Evolutionary conservation across 148 eudicot genomes (phyloP).

Genomic region (Rhododendron simsii): DNA sequence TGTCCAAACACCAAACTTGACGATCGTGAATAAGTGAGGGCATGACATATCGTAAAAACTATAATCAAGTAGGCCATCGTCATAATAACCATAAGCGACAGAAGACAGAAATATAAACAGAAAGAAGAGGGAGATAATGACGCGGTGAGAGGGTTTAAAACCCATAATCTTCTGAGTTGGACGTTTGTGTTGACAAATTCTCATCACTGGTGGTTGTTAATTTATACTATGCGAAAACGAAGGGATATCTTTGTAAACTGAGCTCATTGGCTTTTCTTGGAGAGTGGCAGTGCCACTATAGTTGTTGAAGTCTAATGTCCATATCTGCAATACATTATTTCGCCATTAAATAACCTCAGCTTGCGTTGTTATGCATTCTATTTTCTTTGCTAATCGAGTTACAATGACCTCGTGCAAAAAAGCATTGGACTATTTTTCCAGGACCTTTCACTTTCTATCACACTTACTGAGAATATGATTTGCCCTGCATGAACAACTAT

Average conservation of each 20-base stretch:
- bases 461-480: neutral
- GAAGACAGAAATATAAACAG: neutral
- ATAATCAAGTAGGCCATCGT: constrained; percentile 29
- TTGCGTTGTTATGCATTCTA: neutral
- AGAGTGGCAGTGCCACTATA: constrained; percentile 19
- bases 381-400: neutral
- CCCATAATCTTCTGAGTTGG: neutral
- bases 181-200: neutral
- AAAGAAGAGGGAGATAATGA: constrained; percentile 3
- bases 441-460: neutral
- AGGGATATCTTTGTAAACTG: neutral
- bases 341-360: neutral
- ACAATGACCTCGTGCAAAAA: neutral
- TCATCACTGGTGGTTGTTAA: neutral
- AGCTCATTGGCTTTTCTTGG: constrained; percentile 14
- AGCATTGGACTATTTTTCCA: neutral
- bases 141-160: constrained; percentile 4
- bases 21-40: constrained; percentile 30
- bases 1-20: constrained; percentile 36
- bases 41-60: constrained; percentile 37
- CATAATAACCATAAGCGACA: constrained; percentile 19
- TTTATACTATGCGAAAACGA: constrained; percentile 16
- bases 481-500: neutral
- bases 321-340: constrained; percentile 3
- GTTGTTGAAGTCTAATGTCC: constrained; percentile 20